Evolutionary conservation across 306 rosid genomes (phyloP).

Genomic region (Lablab purpureus): DNA sequence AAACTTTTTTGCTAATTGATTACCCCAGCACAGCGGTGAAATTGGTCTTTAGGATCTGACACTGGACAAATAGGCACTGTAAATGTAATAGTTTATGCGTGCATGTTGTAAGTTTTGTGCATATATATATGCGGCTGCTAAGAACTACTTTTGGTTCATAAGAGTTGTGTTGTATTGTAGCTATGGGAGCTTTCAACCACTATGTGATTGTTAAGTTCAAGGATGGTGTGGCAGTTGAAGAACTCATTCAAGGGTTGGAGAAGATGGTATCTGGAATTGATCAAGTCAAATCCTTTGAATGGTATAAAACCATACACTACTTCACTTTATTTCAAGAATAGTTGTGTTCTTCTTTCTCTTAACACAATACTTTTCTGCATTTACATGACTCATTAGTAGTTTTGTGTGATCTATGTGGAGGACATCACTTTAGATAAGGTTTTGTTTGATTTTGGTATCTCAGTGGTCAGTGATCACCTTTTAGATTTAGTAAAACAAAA

Average conservation of each 20-base stretch:
- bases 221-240: constrained; percentile 67
- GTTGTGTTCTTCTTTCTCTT: background rate
- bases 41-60: constrained; percentile 53
- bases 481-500: background rate
- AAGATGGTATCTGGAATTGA: constrained; percentile 69
- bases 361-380: background rate
- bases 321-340: background rate
- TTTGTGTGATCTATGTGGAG: background rate
- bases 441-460: background rate
- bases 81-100: constrained; percentile 47
- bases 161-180: background rate
- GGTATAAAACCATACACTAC: constrained; percentile 49
- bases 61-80: constrained; percentile 51
- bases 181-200: constrained; percentile 86
- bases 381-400: background rate
- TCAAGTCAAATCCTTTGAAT: constrained; percentile 76
- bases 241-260: constrained; percentile 68
- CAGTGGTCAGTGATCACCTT: background rate
- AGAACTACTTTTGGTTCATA: constrained; percentile 41
- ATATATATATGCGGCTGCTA: constrained; percentile 55
- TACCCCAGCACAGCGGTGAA: constrained; percentile 48
- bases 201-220: constrained; percentile 86
- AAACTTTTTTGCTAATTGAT: constrained; percentile 46
- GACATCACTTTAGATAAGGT: background rate
- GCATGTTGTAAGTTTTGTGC: background rate